Percentiles rank a stretch among this genome's conserved stretches.
These are phyloP conservation scores for Dendrostoma leiphaemia DNA, from an alignment of 2,329 filamentous ascomycete genomes.

Conservation along the genomic window DNA sequence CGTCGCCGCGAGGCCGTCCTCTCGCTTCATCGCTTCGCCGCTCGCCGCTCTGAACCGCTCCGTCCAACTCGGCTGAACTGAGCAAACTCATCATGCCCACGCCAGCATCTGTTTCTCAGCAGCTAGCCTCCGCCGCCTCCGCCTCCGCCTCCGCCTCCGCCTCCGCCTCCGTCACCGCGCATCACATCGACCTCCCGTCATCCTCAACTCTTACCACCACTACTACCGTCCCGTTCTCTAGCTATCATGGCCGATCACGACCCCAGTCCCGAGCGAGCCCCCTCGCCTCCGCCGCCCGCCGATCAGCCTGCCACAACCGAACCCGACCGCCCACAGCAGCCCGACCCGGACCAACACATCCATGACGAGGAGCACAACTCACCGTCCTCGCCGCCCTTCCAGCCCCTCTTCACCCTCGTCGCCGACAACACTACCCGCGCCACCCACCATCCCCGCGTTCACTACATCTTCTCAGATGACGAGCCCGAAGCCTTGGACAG, in stretches of 20 bases:
- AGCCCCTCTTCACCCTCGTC: slow-evolving; percentile 82
- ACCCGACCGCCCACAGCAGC: not conserved
- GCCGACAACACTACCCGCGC: slow-evolving; percentile 71
- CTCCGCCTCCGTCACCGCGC: not conserved
- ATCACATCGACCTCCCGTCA: not conserved
- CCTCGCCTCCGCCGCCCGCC: too few species aligned
- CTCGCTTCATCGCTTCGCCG: too few species aligned
- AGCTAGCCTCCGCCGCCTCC: not conserved
- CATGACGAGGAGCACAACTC: slow-evolving; percentile 20
- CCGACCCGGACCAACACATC: slow-evolving; percentile 1
- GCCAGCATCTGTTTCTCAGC: not conserved
- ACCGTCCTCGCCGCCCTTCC: slow-evolving; percentile 53
- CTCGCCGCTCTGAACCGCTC: too few species aligned
- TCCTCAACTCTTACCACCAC: not conserved
- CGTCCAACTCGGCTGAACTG: too few species aligned
- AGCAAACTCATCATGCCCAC: slow-evolving; percentile 1
- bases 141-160: not conserved
- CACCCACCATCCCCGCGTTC: slow-evolving; percentile 79
- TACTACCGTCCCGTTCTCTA: not conserved
- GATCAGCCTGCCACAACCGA: too few species aligned
- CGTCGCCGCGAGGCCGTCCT: too few species aligned
- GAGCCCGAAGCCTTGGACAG: slow-evolving; percentile 74
- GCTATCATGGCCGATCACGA: slow-evolving; percentile 13
- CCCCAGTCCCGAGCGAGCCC: not conserved
- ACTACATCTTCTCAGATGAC: slow-evolving; percentile 93